phyloP scores from a whole-genome alignment of 2,329 filamentous ascomycete species.

The Beauveria sp. region DNA sequence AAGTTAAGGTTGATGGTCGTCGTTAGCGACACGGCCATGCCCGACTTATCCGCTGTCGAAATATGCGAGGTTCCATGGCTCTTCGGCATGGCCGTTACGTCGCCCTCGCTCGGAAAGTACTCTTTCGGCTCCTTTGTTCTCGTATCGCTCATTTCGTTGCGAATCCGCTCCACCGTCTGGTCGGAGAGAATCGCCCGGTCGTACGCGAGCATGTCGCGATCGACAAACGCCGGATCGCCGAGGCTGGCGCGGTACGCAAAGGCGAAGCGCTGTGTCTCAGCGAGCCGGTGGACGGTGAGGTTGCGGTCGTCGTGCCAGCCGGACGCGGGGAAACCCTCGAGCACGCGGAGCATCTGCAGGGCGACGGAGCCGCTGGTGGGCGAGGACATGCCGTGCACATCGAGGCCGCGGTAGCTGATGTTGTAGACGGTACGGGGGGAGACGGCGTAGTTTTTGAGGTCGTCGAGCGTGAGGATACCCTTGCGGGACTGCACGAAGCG shows the following conservation, averaged over 20 bases:
- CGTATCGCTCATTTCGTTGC: constrained; percentile 61
- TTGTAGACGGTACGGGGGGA: constrained; percentile 55
- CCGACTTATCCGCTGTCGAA: constrained; percentile 61
- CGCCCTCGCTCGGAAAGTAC: constrained; percentile 56
- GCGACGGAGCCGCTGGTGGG: constrained; percentile 74
- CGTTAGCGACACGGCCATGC: constrained; percentile 72
- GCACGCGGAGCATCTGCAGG: constrained; percentile 69
- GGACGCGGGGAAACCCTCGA: constrained; percentile 64
- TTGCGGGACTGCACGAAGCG: constrained; percentile 57
- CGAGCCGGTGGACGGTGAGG: constrained; percentile 70
- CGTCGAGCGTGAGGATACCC: constrained; percentile 78
- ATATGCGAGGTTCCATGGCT: constrained; percentile 70
- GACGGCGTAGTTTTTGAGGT: constrained; percentile 67
- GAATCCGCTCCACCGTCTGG: constrained; percentile 50
- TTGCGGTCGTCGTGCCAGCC: constrained; percentile 44
- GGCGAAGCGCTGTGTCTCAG: constrained; percentile 84
- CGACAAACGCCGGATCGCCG: constrained; percentile 72
- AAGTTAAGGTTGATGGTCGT: constrained; percentile 87
- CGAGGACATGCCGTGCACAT: constrained; percentile 60
- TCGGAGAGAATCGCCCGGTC: constrained; percentile 61
- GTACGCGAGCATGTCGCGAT: constrained; percentile 44
- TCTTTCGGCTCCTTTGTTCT: constrained; percentile 62
- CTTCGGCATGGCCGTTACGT: constrained; percentile 53
- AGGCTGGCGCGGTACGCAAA: constrained; percentile 74
- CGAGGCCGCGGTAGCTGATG: constrained; percentile 62